These are phyloP conservation scores for Sechiopsis laciniata DNA, from an alignment of 306 rosid genomes.

Conservation along the genomic window DNA sequence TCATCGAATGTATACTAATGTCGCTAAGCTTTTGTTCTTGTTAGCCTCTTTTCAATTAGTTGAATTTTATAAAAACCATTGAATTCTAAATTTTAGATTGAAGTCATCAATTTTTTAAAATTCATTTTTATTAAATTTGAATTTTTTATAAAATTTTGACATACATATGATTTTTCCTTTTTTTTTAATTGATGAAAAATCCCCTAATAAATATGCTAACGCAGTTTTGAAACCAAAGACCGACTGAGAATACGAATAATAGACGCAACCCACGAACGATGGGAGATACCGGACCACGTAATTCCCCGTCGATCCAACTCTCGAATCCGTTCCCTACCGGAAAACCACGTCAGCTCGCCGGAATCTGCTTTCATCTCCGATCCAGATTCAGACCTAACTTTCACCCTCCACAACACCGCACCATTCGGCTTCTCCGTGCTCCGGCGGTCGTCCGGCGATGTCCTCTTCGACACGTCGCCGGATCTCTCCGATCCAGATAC, in stretches of 20 bases:
- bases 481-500: constrained; percentile 33
- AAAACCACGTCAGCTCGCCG: not conserved
- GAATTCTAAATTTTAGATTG: too few relatives aligned
- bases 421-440: constrained; percentile 65
- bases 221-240: constrained; percentile 51
- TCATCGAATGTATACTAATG: too few relatives aligned
- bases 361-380: constrained; percentile 19
- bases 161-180: too few relatives aligned
- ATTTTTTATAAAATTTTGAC: too few relatives aligned
- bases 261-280: constrained; percentile 43
- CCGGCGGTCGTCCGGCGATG: constrained; percentile 55
- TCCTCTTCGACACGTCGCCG: constrained; percentile 48
- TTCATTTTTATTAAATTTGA: too few relatives aligned
- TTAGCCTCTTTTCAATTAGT: too few relatives aligned
- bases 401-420: constrained; percentile 53
- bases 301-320: constrained; percentile 34
- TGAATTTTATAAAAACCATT: too few relatives aligned
- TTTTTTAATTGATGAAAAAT: too few relatives aligned
- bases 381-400: constrained; percentile 52
- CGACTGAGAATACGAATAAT: constrained; percentile 53
- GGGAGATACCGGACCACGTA: constrained; percentile 64
- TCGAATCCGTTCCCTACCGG: constrained; percentile 17
- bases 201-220: not conserved
- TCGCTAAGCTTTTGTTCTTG: too few relatives aligned
- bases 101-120: too few relatives aligned